Evolutionary conservation across 345 rosid species (phyloP).

Genomic region (Carallia pectinifolia): DNA sequence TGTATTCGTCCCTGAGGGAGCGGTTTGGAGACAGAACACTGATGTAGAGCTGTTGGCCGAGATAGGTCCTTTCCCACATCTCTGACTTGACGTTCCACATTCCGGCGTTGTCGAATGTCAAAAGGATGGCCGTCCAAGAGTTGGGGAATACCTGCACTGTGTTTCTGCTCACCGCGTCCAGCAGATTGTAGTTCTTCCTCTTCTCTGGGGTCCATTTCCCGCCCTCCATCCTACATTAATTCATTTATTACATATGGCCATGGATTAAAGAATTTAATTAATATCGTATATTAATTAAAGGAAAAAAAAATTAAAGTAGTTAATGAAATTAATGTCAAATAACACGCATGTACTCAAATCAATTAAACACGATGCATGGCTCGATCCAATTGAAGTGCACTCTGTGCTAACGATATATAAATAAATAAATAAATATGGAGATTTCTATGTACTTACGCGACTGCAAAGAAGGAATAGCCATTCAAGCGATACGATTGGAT

Average conservation of each 20-base stretch:
- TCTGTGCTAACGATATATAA: neutral
- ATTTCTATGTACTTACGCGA: slow-evolving; percentile 48
- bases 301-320: neutral
- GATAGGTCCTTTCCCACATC: slow-evolving; percentile 55
- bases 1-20: slow-evolving; percentile 82
- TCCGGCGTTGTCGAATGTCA: slow-evolving; percentile 88
- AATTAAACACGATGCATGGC: no score
- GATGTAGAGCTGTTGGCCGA: slow-evolving; percentile 71
- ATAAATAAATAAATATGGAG: no score
- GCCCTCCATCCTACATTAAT: slow-evolving; percentile 51
- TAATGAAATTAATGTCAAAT: neutral
- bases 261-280: neutral
- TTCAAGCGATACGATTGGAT: slow-evolving; percentile 64
- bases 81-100: slow-evolving; percentile 95
- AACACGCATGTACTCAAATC: no score
- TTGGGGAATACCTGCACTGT: slow-evolving; percentile 82
- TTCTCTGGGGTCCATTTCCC: slow-evolving; percentile 79
- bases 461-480: slow-evolving; percentile 78
- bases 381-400: neutral
- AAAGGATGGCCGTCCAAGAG: slow-evolving; percentile 77
- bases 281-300: no score
- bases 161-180: slow-evolving; percentile 83
- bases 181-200: slow-evolving; percentile 71
- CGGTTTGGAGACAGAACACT: slow-evolving; percentile 65
- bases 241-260: neutral